Percentiles rank a stretch among this genome's conserved stretches.
Evolutionary conservation across 331 rosid species (phyloP).

Genomic region (Dryas integrifolia): DNA sequence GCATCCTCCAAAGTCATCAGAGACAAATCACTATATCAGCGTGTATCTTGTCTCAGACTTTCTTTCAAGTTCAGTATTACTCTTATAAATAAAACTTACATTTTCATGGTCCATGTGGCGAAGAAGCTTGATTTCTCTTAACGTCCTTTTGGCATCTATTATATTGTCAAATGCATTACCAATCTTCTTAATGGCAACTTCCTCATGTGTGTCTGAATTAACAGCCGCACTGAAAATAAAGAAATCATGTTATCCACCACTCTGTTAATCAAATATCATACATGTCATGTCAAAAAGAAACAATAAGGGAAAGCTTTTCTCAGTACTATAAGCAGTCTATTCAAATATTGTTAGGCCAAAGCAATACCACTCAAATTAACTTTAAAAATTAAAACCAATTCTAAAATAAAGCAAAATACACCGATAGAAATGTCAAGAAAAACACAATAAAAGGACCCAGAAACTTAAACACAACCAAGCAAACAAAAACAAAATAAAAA

Average conservation of each 20-base stretch:
- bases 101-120: conserved; percentile 91
- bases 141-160: conserved; percentile 83
- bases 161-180: conserved; percentile 80
- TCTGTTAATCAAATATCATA: conserved; percentile 8
- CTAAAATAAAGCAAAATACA: neutral
- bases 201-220: conserved; percentile 79
- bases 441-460: too few relatives aligned
- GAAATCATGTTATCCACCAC: conserved; percentile 15
- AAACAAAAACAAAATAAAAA: neutral
- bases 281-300: neutral
- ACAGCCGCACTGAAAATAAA: conserved; percentile 71
- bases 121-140: conserved; percentile 93
- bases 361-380: neutral
- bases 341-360: neutral
- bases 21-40: neutral
- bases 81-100: conserved; percentile 34
- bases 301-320: neutral
- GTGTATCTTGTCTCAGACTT: neutral
- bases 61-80: neutral
- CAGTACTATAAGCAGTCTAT: neutral
- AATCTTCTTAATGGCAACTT: conserved; percentile 93
- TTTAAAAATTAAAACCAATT: neutral
- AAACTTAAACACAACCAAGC: neutral
- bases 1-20: neutral
- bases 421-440: neutral